A percentile compares a stretch with the other conserved stretches of the same genome.
Evolutionary conservation across 805 yeast species (phyloP).

Genomic region (Jamesozyma spencerorum): DNA sequence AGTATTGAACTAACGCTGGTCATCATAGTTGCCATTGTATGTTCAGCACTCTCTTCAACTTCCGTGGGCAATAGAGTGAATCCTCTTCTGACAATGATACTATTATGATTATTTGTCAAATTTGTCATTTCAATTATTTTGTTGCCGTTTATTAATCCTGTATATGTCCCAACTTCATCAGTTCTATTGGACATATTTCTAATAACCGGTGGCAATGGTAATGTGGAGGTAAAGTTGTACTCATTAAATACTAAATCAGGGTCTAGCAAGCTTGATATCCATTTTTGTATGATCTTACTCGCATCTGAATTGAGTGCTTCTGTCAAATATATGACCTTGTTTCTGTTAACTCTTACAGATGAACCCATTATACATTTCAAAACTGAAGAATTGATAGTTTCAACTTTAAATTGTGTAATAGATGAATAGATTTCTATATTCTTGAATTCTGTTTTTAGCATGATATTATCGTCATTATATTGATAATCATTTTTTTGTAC

Average conservation of each 20-base stretch:
- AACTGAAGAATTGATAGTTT: slow-evolving; percentile 18
- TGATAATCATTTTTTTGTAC: slow-evolving; percentile 5
- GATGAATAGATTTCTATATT: slow-evolving; percentile 12
- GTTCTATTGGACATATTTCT: slow-evolving; percentile 3
- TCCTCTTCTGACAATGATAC: slow-evolving; percentile 20
- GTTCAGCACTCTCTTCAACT: not conserved
- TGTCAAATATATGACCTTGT: slow-evolving; percentile 13
- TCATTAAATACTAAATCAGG: slow-evolving; percentile 26
- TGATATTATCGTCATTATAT: slow-evolving; percentile 1
- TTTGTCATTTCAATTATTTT: slow-evolving; percentile 14
- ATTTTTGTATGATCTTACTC: slow-evolving; percentile 30
- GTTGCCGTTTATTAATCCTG: slow-evolving; percentile 14
- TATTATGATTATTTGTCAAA: slow-evolving; percentile 11
- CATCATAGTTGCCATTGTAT: slow-evolving; percentile 16
- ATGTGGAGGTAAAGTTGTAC: slow-evolving; percentile 26
- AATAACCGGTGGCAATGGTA: slow-evolving; percentile 18
- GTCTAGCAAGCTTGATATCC: slow-evolving; percentile 35
- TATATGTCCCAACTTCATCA: slow-evolving; percentile 10
- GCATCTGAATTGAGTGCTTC: slow-evolving; percentile 24
- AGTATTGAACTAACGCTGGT: slow-evolving; percentile 24
- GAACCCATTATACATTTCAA: slow-evolving; percentile 11
- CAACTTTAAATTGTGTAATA: slow-evolving; percentile 9
- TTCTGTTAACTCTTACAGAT: not conserved
- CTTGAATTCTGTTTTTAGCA: slow-evolving; percentile 7
- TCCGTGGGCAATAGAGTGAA: slow-evolving; percentile 6